Base-by-base conservation (phyloP, 2,329 filamentous ascomycete species). In the Cladosporium sp. region DNA sequence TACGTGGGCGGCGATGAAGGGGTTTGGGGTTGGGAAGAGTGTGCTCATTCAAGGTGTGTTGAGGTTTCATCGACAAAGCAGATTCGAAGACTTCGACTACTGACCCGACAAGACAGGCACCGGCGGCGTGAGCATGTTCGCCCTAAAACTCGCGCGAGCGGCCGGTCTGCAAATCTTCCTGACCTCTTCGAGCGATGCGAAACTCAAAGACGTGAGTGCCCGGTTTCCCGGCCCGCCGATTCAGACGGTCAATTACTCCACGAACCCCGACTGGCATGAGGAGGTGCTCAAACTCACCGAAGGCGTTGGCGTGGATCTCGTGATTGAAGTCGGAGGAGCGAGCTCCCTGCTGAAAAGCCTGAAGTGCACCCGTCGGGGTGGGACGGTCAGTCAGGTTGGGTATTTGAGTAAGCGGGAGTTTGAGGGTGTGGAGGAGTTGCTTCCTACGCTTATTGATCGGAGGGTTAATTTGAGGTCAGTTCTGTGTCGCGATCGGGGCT, bases 231-330 rank as follows among this genome's bases (percentile, higher is more conserved):
- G 75, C 39, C 42, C 50, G 13, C 50, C 24, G 24, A 36, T 55
- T 3, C 70, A 79, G 32, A 68, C 78, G 1, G 71, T 85, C 60
- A 84, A 85, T 63, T 85, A 85, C 62, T 77, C 74, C 50, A 71
- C 62, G 0, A 72, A 72, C 4, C 66, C 75, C 0, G 73, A 77
- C 49, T 86, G 83, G 83, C 80, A 81, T 7, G 64, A 70, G 4
- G 72, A 72, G 13, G 81, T 80, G 9, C 72, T 76, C 34, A 68
- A 69, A 7, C 63, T 74, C 2, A 74, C 73, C 0, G 50, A 59
- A 3, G 61, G 60, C 37, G 50, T 58, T 2, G 69, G 69, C 43
- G 68, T 66, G 3, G 73, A 77, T 54, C 70, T 74, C 36, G 70
- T 75, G 27, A 65, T 78, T 36, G 73, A 78, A 56, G 66, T 70